These are phyloP conservation scores for Vigna nakashimae DNA, from an alignment of 306 rosid species.

Conservation along the genomic window DNA sequence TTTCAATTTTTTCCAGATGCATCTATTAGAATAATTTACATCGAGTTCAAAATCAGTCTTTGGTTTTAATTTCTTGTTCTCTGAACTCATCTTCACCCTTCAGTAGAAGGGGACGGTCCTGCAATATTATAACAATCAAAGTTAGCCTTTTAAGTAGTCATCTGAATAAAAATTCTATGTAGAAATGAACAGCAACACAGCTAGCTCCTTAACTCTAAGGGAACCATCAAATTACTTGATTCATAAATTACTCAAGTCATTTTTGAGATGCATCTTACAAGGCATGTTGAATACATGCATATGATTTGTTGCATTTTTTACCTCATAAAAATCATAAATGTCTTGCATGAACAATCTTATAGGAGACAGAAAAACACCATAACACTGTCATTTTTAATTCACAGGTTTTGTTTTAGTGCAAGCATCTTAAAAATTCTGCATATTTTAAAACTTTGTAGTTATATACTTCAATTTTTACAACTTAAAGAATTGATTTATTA, in stretches of 20 bases:
- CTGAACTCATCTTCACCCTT: conserved; percentile 59
- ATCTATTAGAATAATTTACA: conserved; percentile 51
- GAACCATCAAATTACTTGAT: background rate
- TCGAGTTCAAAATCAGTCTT: conserved; percentile 61
- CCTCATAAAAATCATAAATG: background rate
- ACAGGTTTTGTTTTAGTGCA: too few species aligned
- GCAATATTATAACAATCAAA: conserved; percentile 44
- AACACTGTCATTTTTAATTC: too few species aligned
- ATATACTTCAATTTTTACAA: too few species aligned
- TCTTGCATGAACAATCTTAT: background rate
- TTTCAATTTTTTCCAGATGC: conserved; percentile 47
- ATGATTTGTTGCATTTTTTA: background rate
- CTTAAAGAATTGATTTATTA: too few species aligned
- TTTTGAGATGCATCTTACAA: background rate
- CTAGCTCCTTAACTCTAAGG: background rate
- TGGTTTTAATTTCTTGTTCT: conserved; percentile 58
- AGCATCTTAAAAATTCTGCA: too few species aligned
- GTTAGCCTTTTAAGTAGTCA: conserved; percentile 37
- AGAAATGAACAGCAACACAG: background rate
- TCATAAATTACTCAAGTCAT: background rate
- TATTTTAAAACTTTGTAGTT: too few species aligned
- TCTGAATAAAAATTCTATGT: background rate
- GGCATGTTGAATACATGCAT: background rate
- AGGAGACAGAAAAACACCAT: background rate
- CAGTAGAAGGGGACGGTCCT: conserved; percentile 50